Conservation (phyloP, 805 yeast species). For the Zygotorulaspora sp. region DNA sequence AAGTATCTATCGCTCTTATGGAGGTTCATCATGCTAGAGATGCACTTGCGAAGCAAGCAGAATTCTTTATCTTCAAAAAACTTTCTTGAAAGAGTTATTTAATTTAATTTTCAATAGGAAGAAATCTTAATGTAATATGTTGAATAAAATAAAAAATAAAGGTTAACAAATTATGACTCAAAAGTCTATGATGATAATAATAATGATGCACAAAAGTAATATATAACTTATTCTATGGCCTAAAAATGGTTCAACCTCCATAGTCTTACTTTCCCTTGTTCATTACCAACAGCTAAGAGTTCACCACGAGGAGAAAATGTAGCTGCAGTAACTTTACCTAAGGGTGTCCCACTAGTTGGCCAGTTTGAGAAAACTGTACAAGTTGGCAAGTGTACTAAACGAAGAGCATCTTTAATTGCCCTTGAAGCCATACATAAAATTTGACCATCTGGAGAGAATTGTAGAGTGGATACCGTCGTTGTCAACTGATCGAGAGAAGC, state of each 20-base stretch:
- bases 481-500: conserved; percentile 73
- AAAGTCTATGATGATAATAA: not conserved
- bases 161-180: not conserved
- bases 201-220: not conserved
- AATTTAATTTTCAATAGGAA: no score
- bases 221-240: no score
- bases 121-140: no score
- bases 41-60: conserved; percentile 13
- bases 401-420: conserved; percentile 77
- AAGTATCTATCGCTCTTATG: conserved; percentile 15
- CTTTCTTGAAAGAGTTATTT: no score
- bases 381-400: conserved; percentile 81
- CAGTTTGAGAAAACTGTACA: conserved; percentile 86
- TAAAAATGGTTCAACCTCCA: conserved; percentile 85
- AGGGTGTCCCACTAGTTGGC: conserved; percentile 96
- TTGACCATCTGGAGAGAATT: conserved; percentile 85
- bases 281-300: conserved; percentile 85
- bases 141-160: no score
- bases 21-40: conserved; percentile 12
- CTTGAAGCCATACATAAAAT: conserved; percentile 79
- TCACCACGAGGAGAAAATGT: conserved; percentile 77
- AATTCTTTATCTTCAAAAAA: conserved; percentile 15
- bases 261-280: conserved; percentile 81
- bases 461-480: conserved; percentile 68
- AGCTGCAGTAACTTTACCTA: conserved; percentile 85